phyloP scores from a whole-genome alignment of 352 stramenopile genomes.

The Phytophthora kernoviae region DNA sequence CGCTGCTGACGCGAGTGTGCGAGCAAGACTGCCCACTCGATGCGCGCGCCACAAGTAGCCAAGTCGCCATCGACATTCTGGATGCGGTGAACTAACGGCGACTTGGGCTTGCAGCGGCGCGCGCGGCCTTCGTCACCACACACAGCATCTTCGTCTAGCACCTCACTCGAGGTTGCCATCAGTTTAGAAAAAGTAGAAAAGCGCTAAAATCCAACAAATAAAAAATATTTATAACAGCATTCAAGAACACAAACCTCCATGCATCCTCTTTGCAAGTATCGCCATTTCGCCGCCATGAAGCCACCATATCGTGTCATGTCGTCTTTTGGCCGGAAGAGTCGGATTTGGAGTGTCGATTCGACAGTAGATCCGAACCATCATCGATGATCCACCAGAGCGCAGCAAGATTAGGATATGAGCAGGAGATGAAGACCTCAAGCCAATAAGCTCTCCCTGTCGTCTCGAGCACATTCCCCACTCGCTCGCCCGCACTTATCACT shows the following conservation, averaged over 20 bases:
- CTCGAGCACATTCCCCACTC: background rate
- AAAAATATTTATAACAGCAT: conserved; percentile 58
- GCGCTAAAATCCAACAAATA: conserved; percentile 56
- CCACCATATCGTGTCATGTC: background rate
- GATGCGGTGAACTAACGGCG: conserved; percentile 14
- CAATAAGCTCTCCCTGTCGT: background rate
- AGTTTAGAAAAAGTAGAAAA: conserved; percentile 77
- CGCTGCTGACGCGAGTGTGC: conserved; percentile 23
- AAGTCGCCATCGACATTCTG: conserved; percentile 13
- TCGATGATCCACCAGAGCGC: too few species aligned
- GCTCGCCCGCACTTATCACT: background rate
- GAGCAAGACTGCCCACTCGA: conserved; percentile 11
- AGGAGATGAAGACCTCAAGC: too few species aligned
- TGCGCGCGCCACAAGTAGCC: conserved; percentile 13
- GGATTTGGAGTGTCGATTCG: too few species aligned
- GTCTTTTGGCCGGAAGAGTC: too few species aligned
- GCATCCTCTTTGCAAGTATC: background rate
- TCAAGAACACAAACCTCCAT: conserved; percentile 20
- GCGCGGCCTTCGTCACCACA: conserved; percentile 16
- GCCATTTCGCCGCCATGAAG: background rate
- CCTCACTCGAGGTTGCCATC: conserved; percentile 26
- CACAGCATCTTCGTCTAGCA: conserved; percentile 15
- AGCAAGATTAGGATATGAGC: too few species aligned
- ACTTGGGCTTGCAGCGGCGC: conserved; percentile 18
- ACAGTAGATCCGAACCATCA: too few species aligned